Conservation (phyloP, 2,329 filamentous ascomycete genomes). For the Periconia macrospinosa region DNA sequence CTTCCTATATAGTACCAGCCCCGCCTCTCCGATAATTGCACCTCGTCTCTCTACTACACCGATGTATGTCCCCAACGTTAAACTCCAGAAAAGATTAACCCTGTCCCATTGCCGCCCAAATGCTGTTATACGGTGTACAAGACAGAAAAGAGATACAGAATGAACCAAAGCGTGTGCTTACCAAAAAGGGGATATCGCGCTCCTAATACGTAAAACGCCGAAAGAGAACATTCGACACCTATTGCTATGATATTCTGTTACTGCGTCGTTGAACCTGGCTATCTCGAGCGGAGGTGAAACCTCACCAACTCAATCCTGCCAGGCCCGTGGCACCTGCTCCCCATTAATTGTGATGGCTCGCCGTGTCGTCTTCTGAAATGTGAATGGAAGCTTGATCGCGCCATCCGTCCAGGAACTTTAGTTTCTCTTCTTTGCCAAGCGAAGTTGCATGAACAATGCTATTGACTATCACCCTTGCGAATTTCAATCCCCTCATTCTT, state of each 20-base stretch:
- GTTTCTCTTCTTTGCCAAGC: too few species aligned
- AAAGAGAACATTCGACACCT: background rate
- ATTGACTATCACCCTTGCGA: background rate
- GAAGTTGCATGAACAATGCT: too few species aligned
- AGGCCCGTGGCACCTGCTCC: background rate
- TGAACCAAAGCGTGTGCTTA: slow-evolving; percentile 15
- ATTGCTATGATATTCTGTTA: background rate
- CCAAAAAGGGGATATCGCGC: slow-evolving; percentile 18
- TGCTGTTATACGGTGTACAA: slow-evolving; percentile 19
- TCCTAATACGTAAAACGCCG: slow-evolving; percentile 10
- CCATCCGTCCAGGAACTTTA: too few species aligned
- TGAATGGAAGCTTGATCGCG: too few species aligned
- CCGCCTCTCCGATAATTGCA: too few species aligned
- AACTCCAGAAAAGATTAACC: slow-evolving; percentile 2
- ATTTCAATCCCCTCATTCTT: slow-evolving; percentile 55
- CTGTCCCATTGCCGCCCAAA: slow-evolving; percentile 9
- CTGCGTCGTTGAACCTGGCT: background rate
- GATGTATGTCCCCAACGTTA: background rate
- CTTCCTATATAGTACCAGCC: too few species aligned
- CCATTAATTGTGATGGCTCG: too few species aligned
- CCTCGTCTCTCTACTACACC: too few species aligned
- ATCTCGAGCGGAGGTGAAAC: background rate
- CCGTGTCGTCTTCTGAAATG: too few species aligned
- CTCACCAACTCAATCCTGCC: background rate
- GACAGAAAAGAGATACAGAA: background rate